Evolutionary conservation across 2,329 filamentous ascomycete genomes (phyloP).

Genomic region (Graphium sp.): DNA sequence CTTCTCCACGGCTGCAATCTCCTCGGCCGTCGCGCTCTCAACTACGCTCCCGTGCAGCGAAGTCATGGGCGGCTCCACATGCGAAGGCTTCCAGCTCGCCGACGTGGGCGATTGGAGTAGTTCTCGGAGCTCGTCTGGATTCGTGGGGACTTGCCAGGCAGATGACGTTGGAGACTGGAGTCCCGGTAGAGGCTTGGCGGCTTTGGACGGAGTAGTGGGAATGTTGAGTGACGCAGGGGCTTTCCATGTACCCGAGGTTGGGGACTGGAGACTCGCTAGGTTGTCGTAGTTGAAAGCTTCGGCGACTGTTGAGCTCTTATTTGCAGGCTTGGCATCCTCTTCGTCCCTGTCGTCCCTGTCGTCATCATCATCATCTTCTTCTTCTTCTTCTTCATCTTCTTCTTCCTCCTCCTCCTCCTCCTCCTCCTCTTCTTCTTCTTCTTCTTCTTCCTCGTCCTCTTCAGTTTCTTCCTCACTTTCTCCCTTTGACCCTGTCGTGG

Average conservation of each 20-base stretch:
- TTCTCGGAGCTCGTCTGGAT: constrained; percentile 9
- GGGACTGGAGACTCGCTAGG: constrained; percentile 20
- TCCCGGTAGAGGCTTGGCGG: constrained; percentile 18
- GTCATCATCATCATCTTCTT: constrained; percentile 7
- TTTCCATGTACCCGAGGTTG: constrained; percentile 21
- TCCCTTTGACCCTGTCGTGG: constrained; percentile 7
- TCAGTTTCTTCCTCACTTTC: constrained; percentile 7
- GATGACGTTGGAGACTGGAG: neutral
- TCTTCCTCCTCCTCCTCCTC: constrained; percentile 4
- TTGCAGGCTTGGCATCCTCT: constrained; percentile 3
- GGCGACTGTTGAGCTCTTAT: constrained; percentile 4
- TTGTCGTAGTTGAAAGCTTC: constrained; percentile 2
- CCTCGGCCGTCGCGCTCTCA: constrained; percentile 14
- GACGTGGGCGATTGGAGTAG: constrained; percentile 21
- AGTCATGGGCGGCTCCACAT: constrained; percentile 8
- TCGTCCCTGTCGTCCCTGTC: constrained; percentile 6
- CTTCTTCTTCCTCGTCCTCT: constrained; percentile 4
- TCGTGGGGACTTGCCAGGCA: constrained; percentile 3
- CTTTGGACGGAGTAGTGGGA: constrained; percentile 10
- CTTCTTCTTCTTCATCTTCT: constrained; percentile 6
- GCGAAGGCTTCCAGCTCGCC: constrained; percentile 17
- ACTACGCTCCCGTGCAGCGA: constrained; percentile 17
- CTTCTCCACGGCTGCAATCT: constrained; percentile 17
- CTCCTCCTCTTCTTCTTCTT: constrained; percentile 5
- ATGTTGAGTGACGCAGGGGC: constrained; percentile 6